phyloP scores from a whole-genome alignment of 2,329 filamentous ascomycete species.

The Botrytis pseudocinerea region DNA sequence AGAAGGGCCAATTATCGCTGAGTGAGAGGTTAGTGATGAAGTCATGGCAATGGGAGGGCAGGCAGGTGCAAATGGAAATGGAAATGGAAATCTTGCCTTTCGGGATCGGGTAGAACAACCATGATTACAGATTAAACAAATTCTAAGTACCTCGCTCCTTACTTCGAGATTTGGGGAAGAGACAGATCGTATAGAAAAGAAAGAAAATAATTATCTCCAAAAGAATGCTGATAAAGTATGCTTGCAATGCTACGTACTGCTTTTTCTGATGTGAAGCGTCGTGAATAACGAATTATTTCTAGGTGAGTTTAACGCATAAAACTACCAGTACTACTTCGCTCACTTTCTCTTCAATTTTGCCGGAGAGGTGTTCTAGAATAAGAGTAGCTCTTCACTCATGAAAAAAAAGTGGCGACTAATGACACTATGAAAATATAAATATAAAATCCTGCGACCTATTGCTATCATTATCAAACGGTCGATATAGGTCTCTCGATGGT shows the following conservation, averaged over 20 bases:
- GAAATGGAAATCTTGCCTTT: not conserved
- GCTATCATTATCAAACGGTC: not conserved
- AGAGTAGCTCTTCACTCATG: not conserved
- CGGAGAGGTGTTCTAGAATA: not conserved
- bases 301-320: not conserved
- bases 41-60: not conserved
- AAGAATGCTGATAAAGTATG: not conserved
- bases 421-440: not conserved
- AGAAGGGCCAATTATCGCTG: not conserved
- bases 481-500: not conserved
- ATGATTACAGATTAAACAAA: not conserved
- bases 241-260: not conserved
- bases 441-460: not conserved
- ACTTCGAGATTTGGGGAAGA: not conserved
- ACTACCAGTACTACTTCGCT: not conserved
- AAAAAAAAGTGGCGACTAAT: not conserved
- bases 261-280: not conserved
- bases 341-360: not conserved
- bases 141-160: not conserved
- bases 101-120: conserved; percentile 6
- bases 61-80: not conserved
- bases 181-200: not conserved
- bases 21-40: not conserved
- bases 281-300: not conserved
- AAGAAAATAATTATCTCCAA: not conserved